Evolutionary conservation across 805 yeast genomes (phyloP).

Genomic region (Zygosaccharomyces bisporus): DNA sequence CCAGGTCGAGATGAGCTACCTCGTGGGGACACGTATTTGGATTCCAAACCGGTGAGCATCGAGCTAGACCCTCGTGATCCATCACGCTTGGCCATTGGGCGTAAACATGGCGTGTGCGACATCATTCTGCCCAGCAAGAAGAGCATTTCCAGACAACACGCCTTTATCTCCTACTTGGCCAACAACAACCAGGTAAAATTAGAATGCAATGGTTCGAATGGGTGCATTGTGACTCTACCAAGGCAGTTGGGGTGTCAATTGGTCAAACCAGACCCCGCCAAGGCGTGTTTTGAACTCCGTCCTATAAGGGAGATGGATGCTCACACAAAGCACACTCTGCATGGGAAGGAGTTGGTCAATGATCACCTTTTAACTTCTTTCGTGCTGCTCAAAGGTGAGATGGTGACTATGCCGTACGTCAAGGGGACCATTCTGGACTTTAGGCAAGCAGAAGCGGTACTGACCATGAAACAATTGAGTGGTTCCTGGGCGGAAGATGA

Average conservation of each 20-base stretch:
- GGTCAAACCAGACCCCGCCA: slow-evolving; percentile 17
- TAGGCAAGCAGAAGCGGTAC: slow-evolving; percentile 50
- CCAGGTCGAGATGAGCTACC: not conserved
- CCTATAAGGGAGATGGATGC: slow-evolving; percentile 11
- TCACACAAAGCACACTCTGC: not conserved
- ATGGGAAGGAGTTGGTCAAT: slow-evolving; percentile 22
- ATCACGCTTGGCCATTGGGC: slow-evolving; percentile 30
- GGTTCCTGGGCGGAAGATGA: slow-evolving; percentile 44
- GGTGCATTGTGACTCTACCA: slow-evolving; percentile 66
- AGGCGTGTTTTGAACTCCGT: slow-evolving; percentile 27
- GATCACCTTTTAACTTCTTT: slow-evolving; percentile 27
- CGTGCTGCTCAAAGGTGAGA: slow-evolving; percentile 55
- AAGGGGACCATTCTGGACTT: slow-evolving; percentile 64
- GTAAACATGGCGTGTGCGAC: slow-evolving; percentile 33
- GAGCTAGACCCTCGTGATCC: slow-evolving; percentile 20
- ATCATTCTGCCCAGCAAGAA: slow-evolving; percentile 32
- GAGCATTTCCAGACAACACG: slow-evolving; percentile 36
- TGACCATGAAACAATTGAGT: slow-evolving; percentile 44
- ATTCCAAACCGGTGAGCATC: slow-evolving; percentile 11
- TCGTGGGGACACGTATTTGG: not conserved
- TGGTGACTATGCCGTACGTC: slow-evolving; percentile 58
- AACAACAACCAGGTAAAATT: slow-evolving; percentile 45
- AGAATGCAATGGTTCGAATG: slow-evolving; percentile 80
- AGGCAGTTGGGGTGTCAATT: slow-evolving; percentile 37
- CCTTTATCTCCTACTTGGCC: slow-evolving; percentile 39